Conservation (phyloP, 345 rosid species). For the Passiflora organensis region DNA sequence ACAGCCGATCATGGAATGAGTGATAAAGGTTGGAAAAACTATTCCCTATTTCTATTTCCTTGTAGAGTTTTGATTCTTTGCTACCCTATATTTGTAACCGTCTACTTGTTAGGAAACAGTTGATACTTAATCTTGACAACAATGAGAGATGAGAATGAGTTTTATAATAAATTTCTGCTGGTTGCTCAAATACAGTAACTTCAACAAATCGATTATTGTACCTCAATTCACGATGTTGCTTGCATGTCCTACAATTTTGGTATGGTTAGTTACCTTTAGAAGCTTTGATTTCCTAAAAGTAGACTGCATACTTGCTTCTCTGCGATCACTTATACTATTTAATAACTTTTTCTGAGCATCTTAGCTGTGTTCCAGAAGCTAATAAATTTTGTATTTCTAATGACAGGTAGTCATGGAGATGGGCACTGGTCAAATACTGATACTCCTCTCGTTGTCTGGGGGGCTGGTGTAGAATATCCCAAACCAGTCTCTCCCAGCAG, state of each 20-base stretch:
- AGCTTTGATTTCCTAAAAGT: neutral
- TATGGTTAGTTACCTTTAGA: neutral
- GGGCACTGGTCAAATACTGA: constrained; percentile 93
- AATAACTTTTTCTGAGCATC: neutral
- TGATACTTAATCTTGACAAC: neutral
- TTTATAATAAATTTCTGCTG: neutral
- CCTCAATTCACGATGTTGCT: neutral
- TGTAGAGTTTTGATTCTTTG: neutral
- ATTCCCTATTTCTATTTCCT: neutral
- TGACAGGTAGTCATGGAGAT: constrained; percentile 90
- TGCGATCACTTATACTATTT: too few species aligned
- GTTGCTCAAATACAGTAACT: neutral
- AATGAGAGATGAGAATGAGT: neutral
- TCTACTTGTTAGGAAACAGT: neutral
- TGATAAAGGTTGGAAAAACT: constrained; percentile 62
- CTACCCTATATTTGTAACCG: neutral
- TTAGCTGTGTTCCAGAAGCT: constrained; percentile 3
- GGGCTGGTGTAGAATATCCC: constrained; percentile 84
- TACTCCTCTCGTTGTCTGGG: constrained; percentile 97
- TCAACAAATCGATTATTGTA: neutral
- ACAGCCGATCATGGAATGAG: constrained; percentile 99
- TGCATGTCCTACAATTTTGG: neutral
- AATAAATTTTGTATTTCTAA: constrained; percentile 18
- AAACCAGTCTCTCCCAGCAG: constrained; percentile 31
- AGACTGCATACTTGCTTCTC: neutral